Percentiles rank a stretch among this genome's conserved stretches.
These are phyloP conservation scores for Mortierella sp. DNA, from an alignment of 371 early-diverging fungal genomes.

Conservation along the genomic window DNA sequence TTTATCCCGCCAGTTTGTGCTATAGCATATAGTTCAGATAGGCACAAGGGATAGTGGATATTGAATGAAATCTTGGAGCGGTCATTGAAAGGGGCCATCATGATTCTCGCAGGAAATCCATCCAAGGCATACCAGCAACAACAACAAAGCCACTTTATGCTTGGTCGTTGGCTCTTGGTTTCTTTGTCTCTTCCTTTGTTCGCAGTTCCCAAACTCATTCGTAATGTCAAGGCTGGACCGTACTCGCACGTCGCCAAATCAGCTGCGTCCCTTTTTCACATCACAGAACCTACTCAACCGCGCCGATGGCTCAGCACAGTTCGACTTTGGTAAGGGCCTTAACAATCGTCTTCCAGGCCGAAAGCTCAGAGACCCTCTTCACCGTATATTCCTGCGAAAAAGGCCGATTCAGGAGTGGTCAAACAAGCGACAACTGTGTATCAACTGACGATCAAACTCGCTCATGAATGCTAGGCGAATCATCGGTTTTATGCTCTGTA, in stretches of 20 bases:
- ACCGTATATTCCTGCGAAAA: neutral
- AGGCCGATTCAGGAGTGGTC: neutral
- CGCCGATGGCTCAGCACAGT: conserved; percentile 87
- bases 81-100: too few relatives aligned
- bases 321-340: conserved; percentile 68
- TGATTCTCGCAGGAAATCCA: too few relatives aligned
- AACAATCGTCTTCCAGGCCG: neutral
- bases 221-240: conserved; percentile 48
- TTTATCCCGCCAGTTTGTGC: too few relatives aligned
- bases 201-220: neutral
- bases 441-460: neutral
- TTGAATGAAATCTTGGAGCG: too few relatives aligned
- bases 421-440: neutral
- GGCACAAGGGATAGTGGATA: too few relatives aligned
- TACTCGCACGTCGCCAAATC: conserved; percentile 44
- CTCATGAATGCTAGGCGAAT: conserved; percentile 60
- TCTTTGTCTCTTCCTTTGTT: too few relatives aligned
- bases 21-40: too few relatives aligned
- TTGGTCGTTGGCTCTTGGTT: too few relatives aligned
- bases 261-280: conserved; percentile 68
- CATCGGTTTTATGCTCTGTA: conserved; percentile 83
- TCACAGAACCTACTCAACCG: conserved; percentile 73
- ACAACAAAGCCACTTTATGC: too few relatives aligned
- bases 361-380: neutral
- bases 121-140: too few relatives aligned